A percentile compares a stretch with the other conserved stretches of the same genome.
Conservation (phyloP, 2,329 filamentous ascomycete genomes). For the Boeremia exigua region DNA sequence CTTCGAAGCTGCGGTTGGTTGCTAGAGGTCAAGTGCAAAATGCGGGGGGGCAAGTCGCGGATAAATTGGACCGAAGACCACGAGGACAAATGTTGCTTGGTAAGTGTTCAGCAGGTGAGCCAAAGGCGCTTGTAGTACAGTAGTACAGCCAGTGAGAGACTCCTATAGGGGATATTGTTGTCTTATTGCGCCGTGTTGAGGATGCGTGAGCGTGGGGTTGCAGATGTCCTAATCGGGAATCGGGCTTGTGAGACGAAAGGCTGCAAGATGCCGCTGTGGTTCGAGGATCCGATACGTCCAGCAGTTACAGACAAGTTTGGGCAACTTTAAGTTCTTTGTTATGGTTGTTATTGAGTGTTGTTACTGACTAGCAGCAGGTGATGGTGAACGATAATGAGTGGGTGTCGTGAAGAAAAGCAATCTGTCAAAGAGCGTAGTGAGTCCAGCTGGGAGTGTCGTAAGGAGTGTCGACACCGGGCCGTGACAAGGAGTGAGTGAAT, state of each 20-base stretch:
- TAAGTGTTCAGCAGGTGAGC: constrained; percentile 24
- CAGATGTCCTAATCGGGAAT: constrained; percentile 32
- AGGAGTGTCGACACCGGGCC: constrained; percentile 49
- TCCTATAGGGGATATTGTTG: constrained; percentile 22
- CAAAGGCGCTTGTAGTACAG: constrained; percentile 30
- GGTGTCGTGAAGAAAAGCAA: constrained; percentile 27
- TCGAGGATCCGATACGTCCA: constrained; percentile 18
- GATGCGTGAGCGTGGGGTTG: constrained; percentile 35
- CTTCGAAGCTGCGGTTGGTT: constrained; percentile 29
- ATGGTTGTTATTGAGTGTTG: constrained; percentile 20
- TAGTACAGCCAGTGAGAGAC: constrained; percentile 31
- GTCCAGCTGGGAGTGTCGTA: constrained; percentile 44
- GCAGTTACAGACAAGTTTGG: constrained; percentile 14
- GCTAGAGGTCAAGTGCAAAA: constrained; percentile 34
- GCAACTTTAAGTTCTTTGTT: constrained; percentile 19
- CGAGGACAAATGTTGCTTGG: constrained; percentile 28
- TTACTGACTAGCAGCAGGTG: constrained; percentile 39
- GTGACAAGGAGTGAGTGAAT: constrained; percentile 36
- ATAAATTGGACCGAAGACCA: constrained; percentile 43
- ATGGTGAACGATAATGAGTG: constrained; percentile 24
- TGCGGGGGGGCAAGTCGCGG: constrained; percentile 44
- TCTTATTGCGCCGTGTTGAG: constrained; percentile 30
- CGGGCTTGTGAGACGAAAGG: constrained; percentile 37
- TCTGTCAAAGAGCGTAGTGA: constrained; percentile 48
- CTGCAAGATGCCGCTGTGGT: constrained; percentile 23